Percentiles rank a stretch among this genome's conserved stretches.
phyloP scores from a whole-genome alignment of 495 filamentous ascomycete species.

The Neurospora discreta region DNA sequence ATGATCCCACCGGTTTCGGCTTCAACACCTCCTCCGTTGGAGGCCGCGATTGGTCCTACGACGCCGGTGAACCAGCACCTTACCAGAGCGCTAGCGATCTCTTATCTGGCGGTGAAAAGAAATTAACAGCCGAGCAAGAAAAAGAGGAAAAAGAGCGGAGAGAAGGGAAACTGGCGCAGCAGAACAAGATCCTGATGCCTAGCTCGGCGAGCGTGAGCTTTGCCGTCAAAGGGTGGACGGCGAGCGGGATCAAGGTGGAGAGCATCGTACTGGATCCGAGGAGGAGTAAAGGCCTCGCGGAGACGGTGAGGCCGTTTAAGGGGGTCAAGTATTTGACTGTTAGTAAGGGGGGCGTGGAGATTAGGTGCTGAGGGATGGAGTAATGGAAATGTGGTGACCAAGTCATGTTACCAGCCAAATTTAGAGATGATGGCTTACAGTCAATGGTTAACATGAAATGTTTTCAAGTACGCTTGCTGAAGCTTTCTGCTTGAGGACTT shows the following conservation, averaged over 20 bases:
- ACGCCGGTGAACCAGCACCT: conserved; percentile 30
- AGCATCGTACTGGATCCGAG: conserved; percentile 75
- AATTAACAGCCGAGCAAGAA: conserved; percentile 28
- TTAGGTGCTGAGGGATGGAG: conserved; percentile 35
- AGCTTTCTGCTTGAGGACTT: neutral
- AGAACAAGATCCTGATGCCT: conserved; percentile 83
- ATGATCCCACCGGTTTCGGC: conserved; percentile 37
- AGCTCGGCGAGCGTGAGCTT: conserved; percentile 80
- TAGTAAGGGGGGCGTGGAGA: conserved; percentile 76
- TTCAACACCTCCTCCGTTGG: conserved; percentile 11
- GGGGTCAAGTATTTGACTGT: conserved; percentile 95
- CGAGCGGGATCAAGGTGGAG: conserved; percentile 89
- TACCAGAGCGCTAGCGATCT: conserved; percentile 31
- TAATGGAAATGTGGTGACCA: neutral
- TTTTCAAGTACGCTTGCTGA: neutral
- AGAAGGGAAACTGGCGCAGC: conserved; percentile 27
- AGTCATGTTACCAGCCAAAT: neutral
- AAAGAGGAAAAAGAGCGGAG: conserved; percentile 39
- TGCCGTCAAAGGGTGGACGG: conserved; percentile 85
- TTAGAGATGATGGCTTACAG: neutral
- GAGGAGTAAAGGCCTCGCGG: conserved; percentile 75
- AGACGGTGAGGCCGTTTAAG: conserved; percentile 89
- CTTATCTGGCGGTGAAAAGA: conserved; percentile 15
- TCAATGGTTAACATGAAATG: neutral
- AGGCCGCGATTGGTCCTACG: conserved; percentile 49